These are phyloP conservation scores for Monilinia polystroma DNA, from an alignment of 2,329 filamentous ascomycete genomes.

Conservation along the genomic window DNA sequence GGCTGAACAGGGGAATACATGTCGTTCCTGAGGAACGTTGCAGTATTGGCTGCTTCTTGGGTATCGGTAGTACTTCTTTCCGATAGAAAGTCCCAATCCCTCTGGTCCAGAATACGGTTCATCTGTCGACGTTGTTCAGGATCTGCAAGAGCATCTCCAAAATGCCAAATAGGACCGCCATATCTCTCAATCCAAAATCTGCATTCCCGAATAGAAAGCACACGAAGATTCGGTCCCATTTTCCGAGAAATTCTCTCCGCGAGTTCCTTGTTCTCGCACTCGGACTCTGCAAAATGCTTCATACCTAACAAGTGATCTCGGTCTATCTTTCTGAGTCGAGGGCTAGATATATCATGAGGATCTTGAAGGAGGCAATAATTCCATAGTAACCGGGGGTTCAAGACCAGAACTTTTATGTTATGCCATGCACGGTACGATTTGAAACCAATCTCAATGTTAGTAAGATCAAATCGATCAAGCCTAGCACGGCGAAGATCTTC, in stretches of 20 bases:
- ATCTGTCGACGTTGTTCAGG: constrained; percentile 21
- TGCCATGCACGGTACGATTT: constrained; percentile 25
- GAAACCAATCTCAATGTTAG: constrained; percentile 21
- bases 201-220: constrained; percentile 21
- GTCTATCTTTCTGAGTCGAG: constrained; percentile 17
- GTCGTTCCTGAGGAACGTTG: constrained; percentile 22
- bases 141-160: constrained; percentile 22
- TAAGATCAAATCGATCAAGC: constrained; percentile 24
- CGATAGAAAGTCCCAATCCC: constrained; percentile 22
- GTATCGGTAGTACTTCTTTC: constrained; percentile 23
- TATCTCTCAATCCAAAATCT: constrained; percentile 23
- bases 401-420: constrained; percentile 21
- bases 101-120: constrained; percentile 12
- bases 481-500: constrained; percentile 24
- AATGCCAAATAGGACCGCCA: constrained; percentile 19
- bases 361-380: constrained; percentile 22
- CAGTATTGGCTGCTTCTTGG: constrained; percentile 24
- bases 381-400: constrained; percentile 20
- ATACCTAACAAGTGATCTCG: constrained; percentile 17
- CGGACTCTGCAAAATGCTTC: constrained; percentile 20
- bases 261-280: constrained; percentile 21
- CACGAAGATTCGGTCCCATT: constrained; percentile 23
- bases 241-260: constrained; percentile 21
- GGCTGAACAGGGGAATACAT: constrained; percentile 18
- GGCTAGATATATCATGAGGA: constrained; percentile 19